Base-by-base conservation (phyloP, 139 green algal genomes). In the Trebouxia sp. region DNA sequence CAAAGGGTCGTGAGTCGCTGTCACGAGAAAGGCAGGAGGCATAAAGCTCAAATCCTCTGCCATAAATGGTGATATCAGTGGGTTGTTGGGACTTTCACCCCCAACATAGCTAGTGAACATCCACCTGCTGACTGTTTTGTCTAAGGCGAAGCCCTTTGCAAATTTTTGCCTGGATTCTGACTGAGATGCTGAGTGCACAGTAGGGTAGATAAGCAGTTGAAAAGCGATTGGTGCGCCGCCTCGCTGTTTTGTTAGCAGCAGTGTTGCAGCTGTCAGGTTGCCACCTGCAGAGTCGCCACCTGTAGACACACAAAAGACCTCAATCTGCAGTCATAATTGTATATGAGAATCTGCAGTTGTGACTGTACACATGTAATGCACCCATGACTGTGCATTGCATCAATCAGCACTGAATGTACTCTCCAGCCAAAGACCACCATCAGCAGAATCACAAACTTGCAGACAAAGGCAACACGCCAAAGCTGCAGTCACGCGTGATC, bases 11-110 rank as follows among this genome's bases (percentile, higher is more conserved):
- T 80, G 51, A 9, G 35, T 41, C 9, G 75, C 75, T 67, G 75
- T 80, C 28, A 80, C 26, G 30, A 80, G 26, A 39, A 66, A 58
- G 32, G 75, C 75, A 66, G 75, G 75, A 22, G 75, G 75, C 75
- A 80, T 56, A 15, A 56, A 56, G 43, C 43, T 66, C 43, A 80
- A 12, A 43, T 80, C 43, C 6, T 80, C 28, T 11, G 75, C 75
- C 12, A 66, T 28, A 28, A 67, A 32, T 24, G 75, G 75, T 9
- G 47, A 66, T 15, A 80, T 24, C 12, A 66, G 30, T 15, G 75
- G 28, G 12, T 80, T 39, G 12, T 39, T 28, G 12, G 28, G 47
- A 42, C 67, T 24, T 26, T 62, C 14, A 7, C 32, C 35, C 24
- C 53, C 75, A 50, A 22, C 69, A 56, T 72, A 72, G 32, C 62